Base-by-base conservation (phyloP, 768 basidiomycete species). In the Macrolepiota dolichaula region DNA sequence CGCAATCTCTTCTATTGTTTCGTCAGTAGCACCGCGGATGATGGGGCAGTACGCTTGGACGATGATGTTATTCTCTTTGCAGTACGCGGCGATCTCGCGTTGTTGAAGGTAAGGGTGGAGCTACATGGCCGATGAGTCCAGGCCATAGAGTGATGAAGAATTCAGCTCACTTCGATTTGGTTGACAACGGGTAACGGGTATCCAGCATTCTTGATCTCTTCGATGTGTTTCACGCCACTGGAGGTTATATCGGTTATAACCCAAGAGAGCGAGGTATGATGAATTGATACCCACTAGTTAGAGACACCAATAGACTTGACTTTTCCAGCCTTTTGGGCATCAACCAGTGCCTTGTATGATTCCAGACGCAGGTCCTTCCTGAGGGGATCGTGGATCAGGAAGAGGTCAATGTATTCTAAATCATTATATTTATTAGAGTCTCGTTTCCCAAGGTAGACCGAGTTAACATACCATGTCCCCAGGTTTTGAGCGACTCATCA, bases 71-170 rank as follows among this genome's bases (percentile, higher is more conserved):
- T 86, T 74, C 37, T 76, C 69, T 36, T 74, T 71, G 73, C 90
- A 91, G 68, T 89, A 94, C 2, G 85, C 79, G n/a, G 88, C 88
- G 57, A 93, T 89, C 15, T 84, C 79, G 50, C 76, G 79, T 64
- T 92, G 91, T 68, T 93, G 91, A 72, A 88, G 91, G 62, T 86
- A 79, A 0, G 90, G 89, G 65, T 91, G 89, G 29, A 91, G 74
- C 89, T 91, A 19, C 13, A 37, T 5, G 38, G 38, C 13, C n/a
- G 25, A 15, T 36, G 11, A 36, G 1, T 40, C 24, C 46, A 29
- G 10, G 29, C 7, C 7, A 32, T 9, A 35, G 7, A 12, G 5
- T 2, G 15, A 5, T 15, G 35, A 36, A 44, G 15, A 54, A 32
- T 19, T 11, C 42, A 19, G 1, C 50, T 40, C 68, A 83, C 89